These are phyloP conservation scores for Geosmithia putterillii DNA, from an alignment of 2,329 filamentous ascomycete genomes.

Conservation along the genomic window DNA sequence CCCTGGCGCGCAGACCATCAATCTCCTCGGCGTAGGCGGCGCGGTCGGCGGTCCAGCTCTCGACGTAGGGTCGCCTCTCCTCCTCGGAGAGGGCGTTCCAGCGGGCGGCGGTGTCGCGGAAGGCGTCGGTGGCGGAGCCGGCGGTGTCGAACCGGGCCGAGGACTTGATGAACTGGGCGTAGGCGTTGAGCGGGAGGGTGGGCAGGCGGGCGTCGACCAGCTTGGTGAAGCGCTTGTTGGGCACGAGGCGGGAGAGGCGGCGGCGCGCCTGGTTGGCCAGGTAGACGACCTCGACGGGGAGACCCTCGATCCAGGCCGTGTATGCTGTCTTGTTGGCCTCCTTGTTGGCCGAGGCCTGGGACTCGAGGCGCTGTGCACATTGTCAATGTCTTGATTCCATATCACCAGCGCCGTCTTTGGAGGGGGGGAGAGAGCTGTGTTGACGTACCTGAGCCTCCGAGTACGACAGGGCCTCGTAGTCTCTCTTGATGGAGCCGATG, in stretches of 20 bases:
- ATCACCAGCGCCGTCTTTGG: too few relatives aligned
- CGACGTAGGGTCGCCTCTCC: slow-evolving; percentile 28
- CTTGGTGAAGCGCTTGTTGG: slow-evolving; percentile 8
- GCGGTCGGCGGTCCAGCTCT: slow-evolving; percentile 8
- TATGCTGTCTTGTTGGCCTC: slow-evolving; percentile 22
- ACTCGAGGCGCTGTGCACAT: slow-evolving; percentile 15
- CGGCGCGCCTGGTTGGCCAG: slow-evolving; percentile 35
- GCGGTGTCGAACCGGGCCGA: slow-evolving; percentile 9
- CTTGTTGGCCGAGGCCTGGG: slow-evolving; percentile 27
- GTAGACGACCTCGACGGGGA: slow-evolving; percentile 24
- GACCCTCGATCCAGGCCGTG: slow-evolving; percentile 35
- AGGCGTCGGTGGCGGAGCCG: slow-evolving; percentile 6
- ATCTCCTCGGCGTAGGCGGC: slow-evolving; percentile 16
- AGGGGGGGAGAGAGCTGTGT: background rate
- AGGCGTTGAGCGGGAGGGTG: slow-evolving; percentile 21
- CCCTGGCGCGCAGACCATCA: slow-evolving; percentile 13
- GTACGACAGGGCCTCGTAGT: slow-evolving; percentile 26
- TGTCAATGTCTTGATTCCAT: background rate
- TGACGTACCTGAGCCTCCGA: slow-evolving; percentile 30
- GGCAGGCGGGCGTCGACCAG: slow-evolving; percentile 37
- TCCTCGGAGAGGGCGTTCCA: slow-evolving; percentile 30
- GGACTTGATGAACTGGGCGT: slow-evolving; percentile 21
- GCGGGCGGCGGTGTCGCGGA: slow-evolving; percentile 14
- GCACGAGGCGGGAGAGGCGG: slow-evolving; percentile 22
- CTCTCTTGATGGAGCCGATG: slow-evolving; percentile 13